A percentile compares a stretch with the other conserved stretches of the same genome.
These are phyloP conservation scores for Scutellaria baicalensis DNA, from an alignment of 257 asterid genomes.

Conservation along the genomic window DNA sequence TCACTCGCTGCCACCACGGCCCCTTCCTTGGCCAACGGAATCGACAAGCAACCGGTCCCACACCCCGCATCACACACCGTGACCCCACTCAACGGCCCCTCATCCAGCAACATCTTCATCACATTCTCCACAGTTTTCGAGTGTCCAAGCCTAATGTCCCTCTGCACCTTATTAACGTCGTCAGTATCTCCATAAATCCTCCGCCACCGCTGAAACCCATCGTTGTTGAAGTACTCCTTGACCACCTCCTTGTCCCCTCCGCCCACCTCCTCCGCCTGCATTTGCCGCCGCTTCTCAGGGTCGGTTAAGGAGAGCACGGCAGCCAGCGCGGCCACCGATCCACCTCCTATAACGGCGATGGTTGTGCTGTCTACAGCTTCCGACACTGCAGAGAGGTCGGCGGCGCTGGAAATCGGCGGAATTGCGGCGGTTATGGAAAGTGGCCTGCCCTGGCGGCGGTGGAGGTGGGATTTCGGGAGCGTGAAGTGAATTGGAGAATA, in stretches of 20 bases:
- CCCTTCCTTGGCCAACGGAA: conserved; percentile 90
- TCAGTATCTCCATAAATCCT: conserved; percentile 81
- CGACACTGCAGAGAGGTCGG: conserved; percentile 43
- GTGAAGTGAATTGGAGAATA: conserved; percentile 39
- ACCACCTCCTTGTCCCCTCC: conserved; percentile 97
- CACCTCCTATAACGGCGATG: conserved; percentile 60
- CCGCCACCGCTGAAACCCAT: conserved; percentile 93
- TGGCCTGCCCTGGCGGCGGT: conserved; percentile 26
- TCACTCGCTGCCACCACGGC: conserved; percentile 83
- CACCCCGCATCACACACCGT: conserved; percentile 95
- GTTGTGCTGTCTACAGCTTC: conserved; percentile 53
- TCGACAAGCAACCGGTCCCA: conserved; percentile 80
- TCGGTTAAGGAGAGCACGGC: conserved; percentile 71
- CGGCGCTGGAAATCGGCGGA: conserved; percentile 51
- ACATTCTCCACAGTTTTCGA: conserved; percentile 79
- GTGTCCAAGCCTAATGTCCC: conserved; percentile 77
- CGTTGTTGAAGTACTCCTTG: conserved; percentile 80
- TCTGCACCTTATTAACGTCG: conserved; percentile 76
- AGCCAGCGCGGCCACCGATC: conserved; percentile 68
- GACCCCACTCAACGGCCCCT: conserved; percentile 57
- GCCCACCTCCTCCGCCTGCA: conserved; percentile 93
- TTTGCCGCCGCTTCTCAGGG: conserved; percentile 72
- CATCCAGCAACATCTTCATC: conserved; percentile 78
- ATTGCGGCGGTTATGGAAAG: conserved; percentile 38
- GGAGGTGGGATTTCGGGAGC: conserved; percentile 20